Conservation (phyloP, 2,329 filamentous ascomycete genomes). For the Orbilia ellipsospora region DNA sequence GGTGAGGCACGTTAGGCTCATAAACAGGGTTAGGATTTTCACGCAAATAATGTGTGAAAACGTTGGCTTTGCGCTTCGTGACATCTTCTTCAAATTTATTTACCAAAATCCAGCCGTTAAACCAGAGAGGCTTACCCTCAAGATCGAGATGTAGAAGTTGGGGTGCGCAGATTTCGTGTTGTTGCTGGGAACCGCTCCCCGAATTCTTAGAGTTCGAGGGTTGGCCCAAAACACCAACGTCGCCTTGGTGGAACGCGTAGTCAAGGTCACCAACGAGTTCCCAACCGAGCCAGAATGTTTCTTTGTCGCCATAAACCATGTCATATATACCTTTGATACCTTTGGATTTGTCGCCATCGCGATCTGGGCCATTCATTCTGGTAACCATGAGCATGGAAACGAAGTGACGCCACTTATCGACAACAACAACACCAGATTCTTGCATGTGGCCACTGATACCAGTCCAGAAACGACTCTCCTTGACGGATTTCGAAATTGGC, state of each 20-base stretch:
- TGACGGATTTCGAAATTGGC: slow-evolving; percentile 64
- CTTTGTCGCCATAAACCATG: slow-evolving; percentile 67
- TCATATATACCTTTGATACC: slow-evolving; percentile 65
- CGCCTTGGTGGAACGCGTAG: slow-evolving; percentile 65
- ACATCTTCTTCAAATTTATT: slow-evolving; percentile 63
- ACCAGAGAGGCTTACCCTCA: slow-evolving; percentile 64
- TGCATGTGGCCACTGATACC: slow-evolving; percentile 63
- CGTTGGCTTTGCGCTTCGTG: slow-evolving; percentile 60
- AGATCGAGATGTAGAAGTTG: slow-evolving; percentile 65
- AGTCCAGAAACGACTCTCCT: slow-evolving; percentile 62
- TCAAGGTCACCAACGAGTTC: slow-evolving; percentile 64
- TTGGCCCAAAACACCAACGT: slow-evolving; percentile 61
- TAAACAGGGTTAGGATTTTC: slow-evolving; percentile 59
- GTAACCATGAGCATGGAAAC: slow-evolving; percentile 64
- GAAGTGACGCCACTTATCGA: slow-evolving; percentile 66
- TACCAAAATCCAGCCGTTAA: slow-evolving; percentile 65
- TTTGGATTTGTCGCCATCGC: slow-evolving; percentile 61
- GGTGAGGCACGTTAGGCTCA: slow-evolving; percentile 53
- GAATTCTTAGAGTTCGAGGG: slow-evolving; percentile 54
- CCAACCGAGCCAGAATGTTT: slow-evolving; percentile 67
- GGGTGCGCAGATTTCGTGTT: slow-evolving; percentile 64
- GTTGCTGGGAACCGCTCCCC: slow-evolving; percentile 52
- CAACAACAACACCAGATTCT: slow-evolving; percentile 65
- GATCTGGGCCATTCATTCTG: slow-evolving; percentile 65
- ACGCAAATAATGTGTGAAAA: slow-evolving; percentile 61